A percentile compares a stretch with the other conserved stretches of the same genome.
These are phyloP conservation scores for Coemansia sp. DNA, from an alignment of 192 early-diverging fungal species.

Conservation along the genomic window DNA sequence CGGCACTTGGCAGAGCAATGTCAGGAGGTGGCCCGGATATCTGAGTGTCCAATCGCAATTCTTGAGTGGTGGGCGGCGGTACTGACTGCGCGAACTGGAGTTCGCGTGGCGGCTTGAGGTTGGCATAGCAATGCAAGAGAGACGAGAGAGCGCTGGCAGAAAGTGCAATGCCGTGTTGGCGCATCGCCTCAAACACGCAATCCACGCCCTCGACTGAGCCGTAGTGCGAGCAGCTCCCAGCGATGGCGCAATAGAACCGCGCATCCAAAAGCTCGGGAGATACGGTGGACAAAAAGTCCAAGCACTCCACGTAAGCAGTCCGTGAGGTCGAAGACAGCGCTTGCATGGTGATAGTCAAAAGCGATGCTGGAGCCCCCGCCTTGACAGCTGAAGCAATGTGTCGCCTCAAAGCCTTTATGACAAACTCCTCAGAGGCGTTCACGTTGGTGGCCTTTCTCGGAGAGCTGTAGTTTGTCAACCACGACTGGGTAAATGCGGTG, in stretches of 20 bases:
- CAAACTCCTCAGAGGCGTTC: background rate
- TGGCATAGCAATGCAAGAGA: constrained; percentile 20
- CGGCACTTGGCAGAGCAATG: background rate
- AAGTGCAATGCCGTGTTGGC: background rate
- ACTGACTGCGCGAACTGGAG: background rate
- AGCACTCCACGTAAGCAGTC: constrained; percentile 13
- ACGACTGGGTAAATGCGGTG: constrained; percentile 12
- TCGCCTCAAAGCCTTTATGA: constrained; percentile 16
- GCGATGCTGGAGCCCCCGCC: background rate
- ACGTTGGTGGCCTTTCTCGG: background rate
- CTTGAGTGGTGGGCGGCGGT: background rate
- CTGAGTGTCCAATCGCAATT: background rate
- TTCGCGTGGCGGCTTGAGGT: constrained; percentile 7
- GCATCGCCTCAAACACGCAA: constrained; percentile 18
- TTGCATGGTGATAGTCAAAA: constrained; percentile 18
- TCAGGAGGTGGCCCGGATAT: background rate
- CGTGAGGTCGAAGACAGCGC: constrained; percentile 21
- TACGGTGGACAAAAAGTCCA: constrained; percentile 19
- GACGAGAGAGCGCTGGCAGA: constrained; percentile 13
- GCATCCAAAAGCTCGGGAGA: background rate
- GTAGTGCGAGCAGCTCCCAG: constrained; percentile 23
- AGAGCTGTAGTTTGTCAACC: constrained; percentile 5
- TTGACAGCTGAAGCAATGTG: constrained; percentile 13
- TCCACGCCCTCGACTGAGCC: constrained; percentile 22
- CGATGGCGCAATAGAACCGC: constrained; percentile 28